These are phyloP conservation scores for Colletotrichum neosansevieriae DNA, from an alignment of 2,329 filamentous ascomycete species.

Conservation along the genomic window DNA sequence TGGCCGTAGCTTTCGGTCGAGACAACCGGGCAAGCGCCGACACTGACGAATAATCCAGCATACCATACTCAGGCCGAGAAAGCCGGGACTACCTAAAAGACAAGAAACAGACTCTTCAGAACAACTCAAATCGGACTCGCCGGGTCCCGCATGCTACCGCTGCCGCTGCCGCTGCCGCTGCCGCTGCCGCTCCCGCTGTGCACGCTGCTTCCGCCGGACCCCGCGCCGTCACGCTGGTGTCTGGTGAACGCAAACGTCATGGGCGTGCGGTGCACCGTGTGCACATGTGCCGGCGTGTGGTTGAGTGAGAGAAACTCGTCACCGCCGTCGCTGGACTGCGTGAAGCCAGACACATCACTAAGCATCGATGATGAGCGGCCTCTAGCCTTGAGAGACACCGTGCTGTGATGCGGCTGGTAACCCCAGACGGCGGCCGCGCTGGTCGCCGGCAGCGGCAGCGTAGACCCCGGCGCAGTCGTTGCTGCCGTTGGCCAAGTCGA, in stretches of 20 bases:
- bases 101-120: constrained; percentile 19
- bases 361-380: constrained; percentile 76
- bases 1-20: no score
- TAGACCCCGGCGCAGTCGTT: constrained; percentile 45
- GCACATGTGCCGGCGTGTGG: constrained; percentile 42
- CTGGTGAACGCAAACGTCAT: constrained; percentile 40
- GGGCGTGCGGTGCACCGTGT: constrained; percentile 40
- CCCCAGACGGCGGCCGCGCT: constrained; percentile 43
- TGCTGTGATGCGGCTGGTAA: constrained; percentile 42
- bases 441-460: constrained; percentile 48
- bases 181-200: constrained; percentile 61
- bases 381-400: constrained; percentile 57
- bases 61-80: constrained; percentile 19
- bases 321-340: constrained; percentile 69
- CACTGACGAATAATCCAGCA: constrained; percentile 16
- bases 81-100: constrained; percentile 26
- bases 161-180: constrained; percentile 56
- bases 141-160: constrained; percentile 62
- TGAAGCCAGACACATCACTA: constrained; percentile 75
- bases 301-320: constrained; percentile 48
- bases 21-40: neutral
- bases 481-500: constrained; percentile 52
- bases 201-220: constrained; percentile 40
- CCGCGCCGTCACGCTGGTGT: constrained; percentile 35
- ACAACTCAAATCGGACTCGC: constrained; percentile 58